Evolutionary conservation across 2,329 filamentous ascomycete genomes (phyloP).

Genomic region (Fusarium irregulare): DNA sequence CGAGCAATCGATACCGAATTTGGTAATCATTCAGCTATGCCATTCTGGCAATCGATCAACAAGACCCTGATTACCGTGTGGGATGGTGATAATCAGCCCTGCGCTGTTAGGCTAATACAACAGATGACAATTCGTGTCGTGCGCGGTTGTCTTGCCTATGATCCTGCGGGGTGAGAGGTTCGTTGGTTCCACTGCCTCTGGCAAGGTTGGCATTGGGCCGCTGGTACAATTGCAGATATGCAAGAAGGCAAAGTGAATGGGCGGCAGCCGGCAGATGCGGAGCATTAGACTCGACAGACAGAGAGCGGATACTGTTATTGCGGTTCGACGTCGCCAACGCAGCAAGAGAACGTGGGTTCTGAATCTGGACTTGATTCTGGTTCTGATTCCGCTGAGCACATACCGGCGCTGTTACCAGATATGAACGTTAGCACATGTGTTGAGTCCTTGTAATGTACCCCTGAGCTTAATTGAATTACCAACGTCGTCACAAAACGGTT

Average conservation of each 20-base stretch:
- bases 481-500: conserved; percentile 20
- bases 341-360: conserved; percentile 9
- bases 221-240: conserved; percentile 27
- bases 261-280: conserved; percentile 26
- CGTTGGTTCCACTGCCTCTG: conserved; percentile 34
- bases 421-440: conserved; percentile 18
- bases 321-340: conserved; percentile 29
- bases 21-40: conserved; percentile 17
- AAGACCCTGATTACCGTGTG: conserved; percentile 8
- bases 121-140: conserved; percentile 24
- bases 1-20: conserved; percentile 9
- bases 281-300: conserved; percentile 8
- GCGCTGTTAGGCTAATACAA: conserved; percentile 16
- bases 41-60: conserved; percentile 18
- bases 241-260: conserved; percentile 17
- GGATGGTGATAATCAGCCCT: conserved; percentile 28
- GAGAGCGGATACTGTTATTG: conserved; percentile 9
- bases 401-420: conserved; percentile 32
- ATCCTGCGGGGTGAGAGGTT: conserved; percentile 36
- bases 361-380: neutral
- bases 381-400: neutral
- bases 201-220: conserved; percentile 11
- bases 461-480: conserved; percentile 32
- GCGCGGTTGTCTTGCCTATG: conserved; percentile 29
- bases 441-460: conserved; percentile 16